A percentile compares a stretch with the other conserved stretches of the same genome.
Evolutionary conservation across 768 basidiomycete genomes (phyloP).

Genomic region (Boletus coccyginus): DNA sequence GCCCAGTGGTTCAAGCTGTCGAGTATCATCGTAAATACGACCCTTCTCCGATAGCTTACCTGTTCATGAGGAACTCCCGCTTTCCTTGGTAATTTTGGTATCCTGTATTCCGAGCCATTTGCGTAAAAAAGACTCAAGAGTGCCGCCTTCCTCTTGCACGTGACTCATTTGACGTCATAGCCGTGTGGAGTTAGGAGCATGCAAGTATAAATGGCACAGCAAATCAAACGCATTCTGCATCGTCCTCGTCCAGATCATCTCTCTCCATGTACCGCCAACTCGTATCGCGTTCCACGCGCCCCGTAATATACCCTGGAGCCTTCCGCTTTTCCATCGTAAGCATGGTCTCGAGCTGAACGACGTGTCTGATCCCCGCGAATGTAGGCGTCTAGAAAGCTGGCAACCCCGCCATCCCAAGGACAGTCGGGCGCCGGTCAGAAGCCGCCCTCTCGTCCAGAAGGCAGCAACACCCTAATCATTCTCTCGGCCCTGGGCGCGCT

Average conservation of each 20-base stretch:
- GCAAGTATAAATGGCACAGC: neutral
- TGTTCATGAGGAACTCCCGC: too few relatives aligned
- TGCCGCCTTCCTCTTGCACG: neutral
- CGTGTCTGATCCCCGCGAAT: neutral
- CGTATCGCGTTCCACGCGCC: conserved; percentile 5
- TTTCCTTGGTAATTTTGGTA: too few relatives aligned
- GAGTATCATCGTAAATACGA: too few relatives aligned
- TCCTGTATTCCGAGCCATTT: too few relatives aligned
- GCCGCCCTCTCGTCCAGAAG: conserved; percentile 3
- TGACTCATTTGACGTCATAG: neutral
- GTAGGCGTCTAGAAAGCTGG: conserved; percentile 13
- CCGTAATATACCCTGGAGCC: conserved; percentile 10
- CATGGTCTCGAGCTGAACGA: neutral
- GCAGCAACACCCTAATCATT: conserved; percentile 28
- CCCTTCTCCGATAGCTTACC: too few relatives aligned
- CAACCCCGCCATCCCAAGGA: conserved; percentile 15
- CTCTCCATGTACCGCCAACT: conserved; percentile 14
- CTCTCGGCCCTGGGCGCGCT: conserved; percentile 33
- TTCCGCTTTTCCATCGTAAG: conserved; percentile 11
- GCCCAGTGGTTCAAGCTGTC: too few relatives aligned
- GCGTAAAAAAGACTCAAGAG: too few relatives aligned
- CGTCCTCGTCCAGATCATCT: neutral
- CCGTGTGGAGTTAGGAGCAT: neutral
- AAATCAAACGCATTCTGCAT: neutral
- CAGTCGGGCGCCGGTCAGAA: neutral